phyloP scores from a whole-genome alignment of 805 yeast genomes.

The Grigorovia humatica region DNA sequence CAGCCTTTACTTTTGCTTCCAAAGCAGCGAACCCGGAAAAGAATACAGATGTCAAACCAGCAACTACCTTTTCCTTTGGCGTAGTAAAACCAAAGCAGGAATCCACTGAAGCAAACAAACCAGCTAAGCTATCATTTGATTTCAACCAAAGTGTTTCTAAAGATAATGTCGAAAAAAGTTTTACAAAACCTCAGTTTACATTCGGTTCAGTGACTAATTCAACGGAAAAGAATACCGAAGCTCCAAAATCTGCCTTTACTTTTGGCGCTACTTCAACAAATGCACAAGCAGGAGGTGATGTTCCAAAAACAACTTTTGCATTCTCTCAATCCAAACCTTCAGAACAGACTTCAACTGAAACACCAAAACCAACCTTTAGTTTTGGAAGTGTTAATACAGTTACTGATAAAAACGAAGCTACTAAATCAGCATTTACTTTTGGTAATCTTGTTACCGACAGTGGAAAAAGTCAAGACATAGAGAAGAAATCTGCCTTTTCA shows the following conservation, averaged over 20 bases:
- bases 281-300: not conserved
- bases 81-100: not conserved
- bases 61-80: slow-evolving; percentile 7
- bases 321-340: slow-evolving; percentile 10
- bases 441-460: slow-evolving; percentile 5
- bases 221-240: not conserved
- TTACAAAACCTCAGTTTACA: slow-evolving; percentile 14
- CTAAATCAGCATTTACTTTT: slow-evolving; percentile 18
- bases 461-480: not conserved
- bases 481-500: slow-evolving; percentile 12
- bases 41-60: slow-evolving; percentile 1
- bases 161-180: not conserved
- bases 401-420: not conserved
- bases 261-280: not conserved
- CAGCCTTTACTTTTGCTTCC: slow-evolving; percentile 9
- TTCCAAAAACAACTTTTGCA: slow-evolving; percentile 14
- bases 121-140: not conserved
- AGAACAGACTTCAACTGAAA: slow-evolving; percentile 2
- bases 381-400: slow-evolving; percentile 6
- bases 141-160: not conserved
- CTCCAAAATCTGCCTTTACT: not conserved
- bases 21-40: not conserved
- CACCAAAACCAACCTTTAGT: slow-evolving; percentile 8
- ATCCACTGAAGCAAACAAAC: slow-evolving; percentile 1
- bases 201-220: slow-evolving; percentile 10